phyloP scores from a whole-genome alignment of 495 filamentous ascomycete genomes.

The Venustampulla echinocandica region DNA sequence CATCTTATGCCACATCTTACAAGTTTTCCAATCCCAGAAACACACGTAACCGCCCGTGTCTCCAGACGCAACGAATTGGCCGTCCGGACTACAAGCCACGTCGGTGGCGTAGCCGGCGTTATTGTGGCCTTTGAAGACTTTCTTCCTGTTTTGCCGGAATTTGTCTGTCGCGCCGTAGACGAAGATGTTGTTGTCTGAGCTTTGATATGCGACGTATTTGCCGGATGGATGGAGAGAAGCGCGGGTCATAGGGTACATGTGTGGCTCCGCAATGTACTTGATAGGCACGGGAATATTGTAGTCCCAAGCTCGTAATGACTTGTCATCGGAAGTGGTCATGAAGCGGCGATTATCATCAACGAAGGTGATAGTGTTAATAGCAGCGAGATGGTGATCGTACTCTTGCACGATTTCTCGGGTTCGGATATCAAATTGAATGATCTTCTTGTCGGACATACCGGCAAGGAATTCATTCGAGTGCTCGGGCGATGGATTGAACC shows the following conservation, averaged over 20 bases:
- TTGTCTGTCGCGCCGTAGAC: slow-evolving; percentile 90
- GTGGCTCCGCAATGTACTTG: slow-evolving; percentile 79
- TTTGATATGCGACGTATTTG: slow-evolving; percentile 90
- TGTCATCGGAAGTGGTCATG: slow-evolving; percentile 96
- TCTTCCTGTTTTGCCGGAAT: slow-evolving; percentile 95
- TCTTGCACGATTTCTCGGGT: slow-evolving; percentile 78
- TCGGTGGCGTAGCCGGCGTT: slow-evolving; percentile 91
- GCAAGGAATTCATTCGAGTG: slow-evolving; percentile 83
- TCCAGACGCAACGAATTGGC: slow-evolving; percentile 75
- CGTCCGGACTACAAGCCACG: slow-evolving; percentile 79
- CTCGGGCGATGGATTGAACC: slow-evolving; percentile 77
- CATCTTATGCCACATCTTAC: slow-evolving; percentile 96
- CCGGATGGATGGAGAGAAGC: slow-evolving; percentile 75
- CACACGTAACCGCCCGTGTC: slow-evolving; percentile 82
- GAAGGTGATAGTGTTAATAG: slow-evolving; percentile 97
- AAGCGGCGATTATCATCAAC: slow-evolving; percentile 91
- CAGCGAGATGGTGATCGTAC: slow-evolving; percentile 94
- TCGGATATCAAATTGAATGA: slow-evolving; percentile 91
- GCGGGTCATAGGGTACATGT: slow-evolving; percentile 89
- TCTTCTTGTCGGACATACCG: slow-evolving; percentile 97
- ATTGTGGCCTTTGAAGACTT: slow-evolving; percentile 91
- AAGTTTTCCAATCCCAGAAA: slow-evolving; percentile 99
- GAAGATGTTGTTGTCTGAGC: slow-evolving; percentile 88
- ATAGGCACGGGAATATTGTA: slow-evolving; percentile 83
- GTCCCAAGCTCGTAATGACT: slow-evolving; percentile 92